A percentile compares a stretch with the other conserved stretches of the same genome.
phyloP scores from a whole-genome alignment of 257 asterid species.

The Plantago elongata region DNA sequence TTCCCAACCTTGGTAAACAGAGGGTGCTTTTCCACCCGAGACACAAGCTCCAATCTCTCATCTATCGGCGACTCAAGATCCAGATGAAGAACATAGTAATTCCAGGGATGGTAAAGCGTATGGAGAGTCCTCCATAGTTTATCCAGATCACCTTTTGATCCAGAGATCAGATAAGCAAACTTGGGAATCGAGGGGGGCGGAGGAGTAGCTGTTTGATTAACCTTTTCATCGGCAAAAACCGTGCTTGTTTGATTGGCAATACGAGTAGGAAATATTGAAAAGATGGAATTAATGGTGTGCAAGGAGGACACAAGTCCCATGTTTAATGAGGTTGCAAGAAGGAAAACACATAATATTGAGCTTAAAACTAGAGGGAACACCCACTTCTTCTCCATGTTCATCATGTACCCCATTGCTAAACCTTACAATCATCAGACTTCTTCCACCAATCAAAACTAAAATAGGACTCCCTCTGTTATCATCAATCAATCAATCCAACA shows the following conservation, averaged over 20 bases:
- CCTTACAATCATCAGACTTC: conserved; percentile 18
- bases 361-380: conserved; percentile 36
- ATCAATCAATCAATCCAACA: conserved; percentile 1
- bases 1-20: conserved; percentile 42
- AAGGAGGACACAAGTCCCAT: conserved; percentile 38
- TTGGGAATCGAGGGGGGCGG: conserved; percentile 35
- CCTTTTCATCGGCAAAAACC: conserved; percentile 31
- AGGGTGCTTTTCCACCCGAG: conserved; percentile 37
- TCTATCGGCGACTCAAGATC: conserved; percentile 45
- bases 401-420: conserved; percentile 33
- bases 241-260: conserved; percentile 25
- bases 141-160: conserved; percentile 47
- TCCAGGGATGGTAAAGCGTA: conserved; percentile 50
- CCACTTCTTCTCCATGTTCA: conserved; percentile 49
- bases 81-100: conserved; percentile 52
- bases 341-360: conserved; percentile 33
- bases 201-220: conserved; percentile 24
- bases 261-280: conserved; percentile 32
- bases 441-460: neutral
- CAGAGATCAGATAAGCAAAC: conserved; percentile 47
- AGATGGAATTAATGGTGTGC: conserved; percentile 38
- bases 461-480: neutral
- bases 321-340: conserved; percentile 36
- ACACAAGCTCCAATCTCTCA: conserved; percentile 51
- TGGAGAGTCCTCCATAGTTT: conserved; percentile 56